Percentiles rank a stretch among this genome's conserved stretches.
Evolutionary conservation across 2,329 filamentous ascomycete genomes (phyloP).

Genomic region (Chaetomium sp.): DNA sequence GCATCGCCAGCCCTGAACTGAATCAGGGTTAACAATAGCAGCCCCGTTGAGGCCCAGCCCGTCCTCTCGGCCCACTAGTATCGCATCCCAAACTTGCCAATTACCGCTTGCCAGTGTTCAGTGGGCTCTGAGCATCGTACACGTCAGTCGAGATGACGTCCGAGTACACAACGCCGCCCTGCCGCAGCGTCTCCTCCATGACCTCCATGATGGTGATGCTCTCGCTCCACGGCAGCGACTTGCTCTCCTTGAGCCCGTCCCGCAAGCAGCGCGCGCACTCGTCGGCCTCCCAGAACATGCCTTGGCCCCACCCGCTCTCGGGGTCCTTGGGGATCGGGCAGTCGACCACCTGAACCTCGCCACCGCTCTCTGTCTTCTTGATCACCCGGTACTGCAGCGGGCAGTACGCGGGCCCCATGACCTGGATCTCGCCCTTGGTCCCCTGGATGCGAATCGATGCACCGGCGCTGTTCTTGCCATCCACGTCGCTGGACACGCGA

Average conservation of each 20-base stretch:
- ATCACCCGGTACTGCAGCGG: conserved; percentile 69
- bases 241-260: conserved; percentile 77
- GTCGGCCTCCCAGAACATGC: conserved; percentile 70
- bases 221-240: conserved; percentile 70
- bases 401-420: conserved; percentile 70
- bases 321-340: conserved; percentile 56
- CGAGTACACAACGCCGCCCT: conserved; percentile 57
- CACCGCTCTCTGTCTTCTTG: conserved; percentile 51
- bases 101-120: conserved; percentile 56
- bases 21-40: neutral
- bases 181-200: conserved; percentile 58
- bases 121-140: conserved; percentile 61
- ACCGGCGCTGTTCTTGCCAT: conserved; percentile 59
- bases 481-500: conserved; percentile 63
- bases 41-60: conserved; percentile 3
- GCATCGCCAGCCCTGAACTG: neutral
- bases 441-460: conserved; percentile 80
- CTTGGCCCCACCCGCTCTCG: conserved; percentile 63
- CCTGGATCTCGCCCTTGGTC: conserved; percentile 78
- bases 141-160: conserved; percentile 59
- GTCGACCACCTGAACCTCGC: conserved; percentile 53
- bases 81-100: neutral
- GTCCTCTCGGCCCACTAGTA: neutral
- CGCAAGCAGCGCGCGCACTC: conserved; percentile 53
- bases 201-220: conserved; percentile 82